Base-by-base conservation (phyloP, 75 land plant species). In the Ceratopteris richardii region DNA sequence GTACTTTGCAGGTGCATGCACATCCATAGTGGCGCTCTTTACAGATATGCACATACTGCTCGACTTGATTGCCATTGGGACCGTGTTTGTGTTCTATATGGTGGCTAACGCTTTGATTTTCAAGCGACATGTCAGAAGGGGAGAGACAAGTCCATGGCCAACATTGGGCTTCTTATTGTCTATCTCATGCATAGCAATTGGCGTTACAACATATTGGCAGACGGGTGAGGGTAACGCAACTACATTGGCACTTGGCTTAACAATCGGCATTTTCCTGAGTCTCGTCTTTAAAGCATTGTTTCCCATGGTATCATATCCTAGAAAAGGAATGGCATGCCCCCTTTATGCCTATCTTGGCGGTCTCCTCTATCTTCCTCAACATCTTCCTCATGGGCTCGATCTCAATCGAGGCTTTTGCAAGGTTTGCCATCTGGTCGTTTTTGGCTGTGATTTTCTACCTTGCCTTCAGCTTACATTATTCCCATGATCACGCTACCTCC, bases 11-110 rank as follows among this genome's bases (percentile, higher is more conserved):
- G 77, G 79, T 27, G 33, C 58, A 11, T 73, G 65, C 53, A 77
- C 80, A 5, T 59, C 72, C 2, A 39, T 44, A 0, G 56, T 73
- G 47, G 72, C 67, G 0, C 29, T 74, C 33, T 83, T 94, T 75
- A 83, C 96, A 11, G 81, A 79, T 14, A 70, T 89, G 17, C 53
- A 66, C 6, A 72, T 94, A 0, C 84, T 94, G 0, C 69, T 86
- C 9, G 69, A 86, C 54, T 77, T 94, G n/a, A 78, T 89, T 18
- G 81, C 88, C 33, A 94, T 94, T 56, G 91, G 98, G 41, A 94
- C 96, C 1, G 83, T 94, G 16, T 86, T 89, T 48, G 96, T 94
- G 25, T 94, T 86, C 67, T 86, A 86, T 78, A 83, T 94, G 98
- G 96, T 94, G 51, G 98, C 96, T 0, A 86, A 86, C 53, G 98